Base-by-base conservation (phyloP, 2,329 filamentous ascomycete genomes). In the Elsinoe batatas region DNA sequence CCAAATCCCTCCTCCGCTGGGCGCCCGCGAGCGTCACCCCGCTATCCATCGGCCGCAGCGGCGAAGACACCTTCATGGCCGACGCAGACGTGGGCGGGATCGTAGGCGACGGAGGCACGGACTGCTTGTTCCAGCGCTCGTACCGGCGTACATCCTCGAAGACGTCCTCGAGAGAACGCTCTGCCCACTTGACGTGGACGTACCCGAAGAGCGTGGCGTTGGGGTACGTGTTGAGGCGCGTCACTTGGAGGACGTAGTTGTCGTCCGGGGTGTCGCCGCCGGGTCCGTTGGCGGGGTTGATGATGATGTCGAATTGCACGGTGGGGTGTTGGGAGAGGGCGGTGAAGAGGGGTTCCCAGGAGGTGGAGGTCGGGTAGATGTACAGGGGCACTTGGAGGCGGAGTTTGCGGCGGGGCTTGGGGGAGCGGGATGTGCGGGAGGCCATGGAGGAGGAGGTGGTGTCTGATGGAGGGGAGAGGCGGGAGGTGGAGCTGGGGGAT, bases 141-240 rank as follows among this genome's bases (percentile, higher is more conserved):
- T 62, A 66, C 3, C 59, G 53, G 38, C 58, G 56, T 20, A 65
- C 61, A 17, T 61, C 58, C 8, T 57, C 57, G 6, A 47, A 32
- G 35, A 62, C 46, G 13, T 60, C 61, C 37, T 61, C 61, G 49
- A 64, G 57, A 26, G 46, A 60, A 12, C 58, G 58, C 2, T 60
- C 58, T 37, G 63, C 60, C 40, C 58, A 64, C 54, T 47, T 62
- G 8, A 62, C 62, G 60, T 64, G 64, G 3, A 68, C 60, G 60
- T 68, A 67, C n/a, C 58, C 66, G 42, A 64, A 60, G 22, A 62
- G 58, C 30, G 62, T 49, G 54, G 63, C 60, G 60, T 67, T 68
- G 35, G 53, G 58, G 57, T 59, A 57, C 6, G 58, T 51, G 56
- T 64, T 64, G 7, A 67, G 58, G 10, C 56, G 46, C 13, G 59